Evolutionary conservation across 345 rosid genomes (phyloP), one percentile per base, ranked within the genome.

Genomic region (Dimocarpus longan): DNA sequence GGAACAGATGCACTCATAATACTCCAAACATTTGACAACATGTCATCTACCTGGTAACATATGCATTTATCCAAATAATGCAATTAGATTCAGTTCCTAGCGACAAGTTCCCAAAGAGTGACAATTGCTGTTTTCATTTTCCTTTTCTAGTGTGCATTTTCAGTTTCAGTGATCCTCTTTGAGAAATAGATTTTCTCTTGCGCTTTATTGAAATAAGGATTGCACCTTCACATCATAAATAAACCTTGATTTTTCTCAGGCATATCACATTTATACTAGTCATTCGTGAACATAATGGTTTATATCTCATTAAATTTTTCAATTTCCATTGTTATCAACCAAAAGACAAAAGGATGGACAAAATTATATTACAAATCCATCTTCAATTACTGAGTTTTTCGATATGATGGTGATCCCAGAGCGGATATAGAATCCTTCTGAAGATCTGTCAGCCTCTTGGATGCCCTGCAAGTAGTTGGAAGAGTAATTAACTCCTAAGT

Each of bases 371-470:
- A 91, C 95, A 73, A 82, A 63, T 69, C 94, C 97, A 78, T 95
- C 93, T 79, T 70, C 56, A 76, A 95, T 91, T 54, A 79, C 81
- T 0, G 96, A 85, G 82, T 95, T 95, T 82, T 85, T 95, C 82
- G 82, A 74, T 68, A 89, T 86, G 21, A 95, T 32, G 10, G 90
- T 90, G 82, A 92, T 85, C 52, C 97, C 97, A 1, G 97, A 88
- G 74, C 98, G 89, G 80, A 95, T 92, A 78, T 90, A 92, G 80
- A 95, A 93, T 22, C 98, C 98, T 62, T 95, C 94, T 8, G 86
- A 75, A 43, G 98, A 85, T 83, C 98, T 92, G 40, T 95, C 98
- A 24, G 92, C 95, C 85, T 95, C 98, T 85, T 93, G 92, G 80
- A 92, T 72, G 50, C 93, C 94, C 98, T 93, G 90, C 73, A 75